These are phyloP conservation scores for Jacaranda mimosifolia DNA, from an alignment of 257 asterid genomes.

Conservation along the genomic window DNA sequence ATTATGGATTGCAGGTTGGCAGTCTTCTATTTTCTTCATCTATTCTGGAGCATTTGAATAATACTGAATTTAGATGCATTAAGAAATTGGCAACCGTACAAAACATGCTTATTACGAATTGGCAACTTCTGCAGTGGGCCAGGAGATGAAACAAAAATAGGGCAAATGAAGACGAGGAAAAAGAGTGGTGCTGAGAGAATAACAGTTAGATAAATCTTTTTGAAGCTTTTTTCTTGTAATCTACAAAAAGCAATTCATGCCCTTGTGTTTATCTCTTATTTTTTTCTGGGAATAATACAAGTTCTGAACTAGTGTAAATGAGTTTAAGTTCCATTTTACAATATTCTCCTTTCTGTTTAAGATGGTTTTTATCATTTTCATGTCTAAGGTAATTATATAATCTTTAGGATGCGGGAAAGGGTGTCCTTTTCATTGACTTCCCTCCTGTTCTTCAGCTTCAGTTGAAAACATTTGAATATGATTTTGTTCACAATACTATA, in stretches of 20 bases:
- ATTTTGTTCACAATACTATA: slow-evolving; percentile 79
- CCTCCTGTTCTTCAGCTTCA: slow-evolving; percentile 93
- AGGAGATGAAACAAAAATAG: neutral
- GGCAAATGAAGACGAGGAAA: too few species aligned
- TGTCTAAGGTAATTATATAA: slow-evolving; percentile 34
- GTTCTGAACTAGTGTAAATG: neutral
- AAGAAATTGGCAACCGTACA: slow-evolving; percentile 16
- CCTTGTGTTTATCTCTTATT: neutral
- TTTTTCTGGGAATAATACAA: neutral
- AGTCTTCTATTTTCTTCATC: too few species aligned
- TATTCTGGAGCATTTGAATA: too few species aligned
- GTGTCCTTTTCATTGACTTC: slow-evolving; percentile 81
- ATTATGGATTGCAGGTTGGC: too few species aligned
- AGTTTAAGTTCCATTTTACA: slow-evolving; percentile 20
- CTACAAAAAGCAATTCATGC: slow-evolving; percentile 28
- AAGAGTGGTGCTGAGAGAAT: slow-evolving; percentile 1
- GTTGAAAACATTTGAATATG: slow-evolving; percentile 81
- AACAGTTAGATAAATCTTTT: neutral
- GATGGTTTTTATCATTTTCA: slow-evolving; percentile 11
- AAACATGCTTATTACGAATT: slow-evolving; percentile 17
- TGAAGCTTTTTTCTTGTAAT: slow-evolving; percentile 10
- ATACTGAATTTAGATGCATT: too few species aligned
- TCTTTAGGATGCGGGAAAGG: slow-evolving; percentile 85
- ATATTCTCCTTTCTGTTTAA: slow-evolving; percentile 2
- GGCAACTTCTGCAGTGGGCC: slow-evolving; percentile 9